Evolutionary conservation across 805 yeast species (phyloP), one percentile per base, ranked within the genome.

Genomic region (Kazachstania kunashirensis): DNA sequence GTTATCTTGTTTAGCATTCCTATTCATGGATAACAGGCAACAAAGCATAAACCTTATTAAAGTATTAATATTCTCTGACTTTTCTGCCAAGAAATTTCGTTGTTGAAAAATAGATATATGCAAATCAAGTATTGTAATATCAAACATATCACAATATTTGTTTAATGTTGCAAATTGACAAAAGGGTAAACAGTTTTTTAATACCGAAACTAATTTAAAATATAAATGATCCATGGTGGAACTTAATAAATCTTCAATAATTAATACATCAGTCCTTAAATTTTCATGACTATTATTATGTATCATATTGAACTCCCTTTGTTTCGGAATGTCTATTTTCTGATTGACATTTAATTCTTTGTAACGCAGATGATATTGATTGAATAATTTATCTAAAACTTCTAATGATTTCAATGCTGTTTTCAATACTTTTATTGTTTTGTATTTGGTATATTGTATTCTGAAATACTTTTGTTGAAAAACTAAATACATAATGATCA

Each of bases 111-210:
- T 29, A 24, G 40, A 46, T 44, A 50, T 50, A 32, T 52, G 51
- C 11, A 63, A 31, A 21, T 61, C 63, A 1, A 55, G 36, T 3
- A 54, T 25, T 0, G 56, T 48, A 6, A 70, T 45, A 11, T 57
- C 66, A 47, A 71, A 71, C 3, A 71, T 58, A 20, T 59, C 68
- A 43, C 69, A 62, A 41, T 65, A 71, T 39, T 65, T 61, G 27
- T 59, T 55, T 21, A 71, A 47, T 16, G 61, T 67, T 5, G 53
- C 42, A 13, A 52, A 47, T 33, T 60, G 47, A 16, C 64, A 50
- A 35, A 50, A 41, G 8, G 59, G 51, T 3, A 63, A 31, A 29
- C 61, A 34, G 24, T 48, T 47, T 10, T 45, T 45, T 21, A 61
- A 42, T 7, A 57, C 47, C 13, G 49, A 52, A 2, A 54, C 36